Percentiles rank a stretch among this genome's conserved stretches.
Evolutionary conservation across 495 filamentous ascomycete species (phyloP).

Genomic region (Daldinia concentrica): DNA sequence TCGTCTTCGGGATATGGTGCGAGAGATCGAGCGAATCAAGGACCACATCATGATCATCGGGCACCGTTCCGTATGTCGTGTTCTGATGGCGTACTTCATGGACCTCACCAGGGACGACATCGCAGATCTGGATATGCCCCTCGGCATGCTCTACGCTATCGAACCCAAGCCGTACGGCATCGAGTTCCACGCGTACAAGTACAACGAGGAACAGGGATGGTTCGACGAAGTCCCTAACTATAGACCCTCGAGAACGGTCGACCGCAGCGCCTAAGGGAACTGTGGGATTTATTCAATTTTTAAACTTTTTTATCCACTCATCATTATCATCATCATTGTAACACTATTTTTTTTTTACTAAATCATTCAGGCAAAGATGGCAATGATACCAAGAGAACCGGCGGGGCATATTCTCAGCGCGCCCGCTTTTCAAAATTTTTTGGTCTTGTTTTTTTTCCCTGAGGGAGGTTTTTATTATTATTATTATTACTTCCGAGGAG

Average conservation of each 20-base stretch:
- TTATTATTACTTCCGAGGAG: neutral
- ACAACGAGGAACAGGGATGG: conserved; percentile 77
- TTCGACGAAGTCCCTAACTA: conserved; percentile 86
- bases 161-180: conserved; percentile 98
- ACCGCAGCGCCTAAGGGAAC: conserved; percentile 44
- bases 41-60: conserved; percentile 92
- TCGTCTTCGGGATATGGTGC: conserved; percentile 91
- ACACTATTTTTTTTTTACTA: conserved; percentile 18
- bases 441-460: conserved; percentile 5
- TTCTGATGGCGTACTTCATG: conserved; percentile 95
- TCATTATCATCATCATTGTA: conserved; percentile 25
- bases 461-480: too few species aligned
- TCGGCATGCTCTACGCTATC: conserved; percentile 90
- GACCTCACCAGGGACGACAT: conserved; percentile 89
- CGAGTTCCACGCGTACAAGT: conserved; percentile 92
- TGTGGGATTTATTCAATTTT: neutral
- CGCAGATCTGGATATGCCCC: conserved; percentile 88
- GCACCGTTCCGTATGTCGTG: conserved; percentile 88
- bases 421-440: conserved; percentile 1
- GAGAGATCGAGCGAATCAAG: conserved; percentile 95
- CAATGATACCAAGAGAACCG: conserved; percentile 40
- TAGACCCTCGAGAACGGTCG: conserved; percentile 67
- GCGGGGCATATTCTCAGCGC: conserved; percentile 22
- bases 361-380: conserved; percentile 31
- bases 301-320: conserved; percentile 6